Evolutionary conservation across 176 grass and related monocot species (phyloP).

Genomic region (Cenchrus purpureus): DNA sequence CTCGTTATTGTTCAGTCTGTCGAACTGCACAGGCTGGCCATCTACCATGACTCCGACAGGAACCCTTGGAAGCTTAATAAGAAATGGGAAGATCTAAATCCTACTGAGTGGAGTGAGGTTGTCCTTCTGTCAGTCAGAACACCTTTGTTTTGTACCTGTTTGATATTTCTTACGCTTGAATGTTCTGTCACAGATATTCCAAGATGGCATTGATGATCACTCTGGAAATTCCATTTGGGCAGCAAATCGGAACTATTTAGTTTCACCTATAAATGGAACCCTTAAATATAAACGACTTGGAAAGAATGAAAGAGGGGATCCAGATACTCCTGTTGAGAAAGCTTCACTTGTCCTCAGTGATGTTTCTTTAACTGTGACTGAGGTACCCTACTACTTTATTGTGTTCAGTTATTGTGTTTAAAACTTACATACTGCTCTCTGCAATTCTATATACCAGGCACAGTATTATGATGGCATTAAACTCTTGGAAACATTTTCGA

Average conservation of each 20-base stretch:
- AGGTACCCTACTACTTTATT: constrained; percentile 59
- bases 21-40: constrained; percentile 81
- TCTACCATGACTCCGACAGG: constrained; percentile 93
- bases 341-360: constrained; percentile 85
- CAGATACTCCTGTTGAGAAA: constrained; percentile 81
- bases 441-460: constrained; percentile 62
- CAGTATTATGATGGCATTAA: constrained; percentile 98
- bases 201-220: constrained; percentile 79
- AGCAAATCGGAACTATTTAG: constrained; percentile 74
- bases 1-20: constrained; percentile 68
- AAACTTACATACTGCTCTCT: constrained; percentile 32
- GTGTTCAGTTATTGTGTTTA: constrained; percentile 17
- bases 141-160: constrained; percentile 28
- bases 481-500: constrained; percentile 92
- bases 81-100: constrained; percentile 95
- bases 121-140: constrained; percentile 20
- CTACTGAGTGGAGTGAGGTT: constrained; percentile 88
- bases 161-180: constrained; percentile 28
- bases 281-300: constrained; percentile 98
- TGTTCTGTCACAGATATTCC: constrained; percentile 71
- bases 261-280: constrained; percentile 97
- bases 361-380: constrained; percentile 89
- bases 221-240: constrained; percentile 63
- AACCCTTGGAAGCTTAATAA: constrained; percentile 77
- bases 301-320: constrained; percentile 81